Evolutionary conservation across 2,329 filamentous ascomycete genomes (phyloP).

Genomic region (Sarocladium brachiariae): DNA sequence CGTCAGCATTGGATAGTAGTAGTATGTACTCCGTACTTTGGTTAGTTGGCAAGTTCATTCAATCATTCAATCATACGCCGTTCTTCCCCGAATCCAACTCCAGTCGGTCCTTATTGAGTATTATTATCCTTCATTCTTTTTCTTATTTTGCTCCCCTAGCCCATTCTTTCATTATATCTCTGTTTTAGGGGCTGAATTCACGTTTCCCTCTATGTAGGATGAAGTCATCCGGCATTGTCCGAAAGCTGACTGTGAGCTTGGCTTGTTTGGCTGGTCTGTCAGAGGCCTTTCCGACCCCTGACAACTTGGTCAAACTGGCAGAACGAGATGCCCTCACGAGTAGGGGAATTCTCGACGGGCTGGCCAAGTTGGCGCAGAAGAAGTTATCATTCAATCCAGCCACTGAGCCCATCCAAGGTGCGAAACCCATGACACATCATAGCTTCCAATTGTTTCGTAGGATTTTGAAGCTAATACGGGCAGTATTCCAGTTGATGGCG

Average conservation of each 20-base stretch:
- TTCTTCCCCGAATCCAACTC: background rate
- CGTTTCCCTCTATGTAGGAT: background rate
- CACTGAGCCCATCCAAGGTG: slow-evolving; percentile 15
- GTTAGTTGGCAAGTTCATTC: too few species aligned
- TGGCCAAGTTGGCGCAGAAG: slow-evolving; percentile 14
- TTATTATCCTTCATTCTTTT: too few species aligned
- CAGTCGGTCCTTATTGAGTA: background rate
- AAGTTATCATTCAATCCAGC: slow-evolving; percentile 13
- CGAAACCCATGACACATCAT: background rate
- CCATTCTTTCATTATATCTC: too few species aligned
- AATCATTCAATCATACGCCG: too few species aligned
- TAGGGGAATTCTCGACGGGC: slow-evolving; percentile 6
- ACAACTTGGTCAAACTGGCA: slow-evolving; percentile 11
- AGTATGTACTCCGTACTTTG: background rate
- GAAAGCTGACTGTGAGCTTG: slow-evolving; percentile 9
- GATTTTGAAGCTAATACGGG: background rate
- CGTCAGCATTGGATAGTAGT: background rate
- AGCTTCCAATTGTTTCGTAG: too few species aligned
- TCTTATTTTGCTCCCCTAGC: too few species aligned
- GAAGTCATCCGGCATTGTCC: background rate
- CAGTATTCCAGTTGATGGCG: slow-evolving; percentile 11
- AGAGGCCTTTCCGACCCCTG: slow-evolving; percentile 13
- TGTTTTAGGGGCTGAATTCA: too few species aligned
- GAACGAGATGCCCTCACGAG: slow-evolving; percentile 11
- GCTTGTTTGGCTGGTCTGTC: slow-evolving; percentile 10